phyloP scores from a whole-genome alignment of 345 rosid genomes.

The Syzygium aqueum region DNA sequence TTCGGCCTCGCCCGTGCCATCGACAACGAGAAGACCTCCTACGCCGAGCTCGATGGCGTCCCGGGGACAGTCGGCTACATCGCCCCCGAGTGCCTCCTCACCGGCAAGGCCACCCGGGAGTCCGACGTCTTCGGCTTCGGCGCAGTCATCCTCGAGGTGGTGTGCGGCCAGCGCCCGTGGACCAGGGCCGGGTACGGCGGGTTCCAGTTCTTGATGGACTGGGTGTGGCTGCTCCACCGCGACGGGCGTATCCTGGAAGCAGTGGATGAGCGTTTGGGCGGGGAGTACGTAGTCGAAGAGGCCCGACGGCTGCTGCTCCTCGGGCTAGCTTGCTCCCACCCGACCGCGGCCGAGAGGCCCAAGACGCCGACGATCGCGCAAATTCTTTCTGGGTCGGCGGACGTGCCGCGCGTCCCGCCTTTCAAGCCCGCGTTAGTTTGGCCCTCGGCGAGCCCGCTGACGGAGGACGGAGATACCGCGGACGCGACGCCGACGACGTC shows the following conservation, averaged over 20 bases:
- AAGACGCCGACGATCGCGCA: constrained; percentile 27
- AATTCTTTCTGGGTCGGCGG: constrained; percentile 24
- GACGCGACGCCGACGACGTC: constrained; percentile 20
- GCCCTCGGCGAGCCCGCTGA: constrained; percentile 9
- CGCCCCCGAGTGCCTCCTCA: constrained; percentile 52
- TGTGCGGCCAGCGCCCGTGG: constrained; percentile 47
- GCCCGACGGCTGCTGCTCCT: constrained; percentile 33
- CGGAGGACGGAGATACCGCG: not conserved
- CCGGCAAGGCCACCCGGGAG: constrained; percentile 45
- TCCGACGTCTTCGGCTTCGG: constrained; percentile 54
- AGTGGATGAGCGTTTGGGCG: constrained; percentile 28
- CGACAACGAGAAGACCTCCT: constrained; percentile 43
- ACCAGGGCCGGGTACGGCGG: constrained; percentile 8
- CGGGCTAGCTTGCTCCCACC: constrained; percentile 43
- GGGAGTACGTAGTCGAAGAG: constrained; percentile 24
- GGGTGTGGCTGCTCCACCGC: constrained; percentile 49
- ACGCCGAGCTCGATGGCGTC: constrained; percentile 42
- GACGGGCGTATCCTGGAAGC: constrained; percentile 39
- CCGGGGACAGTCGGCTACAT: constrained; percentile 49
- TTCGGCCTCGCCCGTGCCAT: constrained; percentile 49
- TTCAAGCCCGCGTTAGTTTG: constrained; percentile 44
- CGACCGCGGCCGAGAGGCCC: constrained; percentile 40
- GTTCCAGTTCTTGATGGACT: constrained; percentile 28
- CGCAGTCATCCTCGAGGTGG: constrained; percentile 45
- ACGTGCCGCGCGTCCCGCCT: constrained; percentile 27